Base-by-base conservation (phyloP, 2,329 filamentous ascomycete genomes). In the Geosmithia putterillii region DNA sequence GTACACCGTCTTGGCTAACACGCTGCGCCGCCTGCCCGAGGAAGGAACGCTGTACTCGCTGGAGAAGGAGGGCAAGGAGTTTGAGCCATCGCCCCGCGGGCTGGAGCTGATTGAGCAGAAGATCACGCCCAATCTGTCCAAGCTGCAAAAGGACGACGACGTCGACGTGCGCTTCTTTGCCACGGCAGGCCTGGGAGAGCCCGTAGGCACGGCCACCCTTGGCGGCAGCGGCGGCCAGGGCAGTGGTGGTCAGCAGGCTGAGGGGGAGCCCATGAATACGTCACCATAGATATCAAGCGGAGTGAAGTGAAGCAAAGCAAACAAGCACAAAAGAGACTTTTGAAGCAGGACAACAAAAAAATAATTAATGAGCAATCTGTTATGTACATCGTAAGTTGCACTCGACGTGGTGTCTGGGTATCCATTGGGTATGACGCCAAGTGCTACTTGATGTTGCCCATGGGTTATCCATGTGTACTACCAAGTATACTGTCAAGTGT, bases 101-200 rank as follows among this genome's bases (percentile, higher is more conserved):
- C 76, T 81, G 54, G 81, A 89, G 55, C 73, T 95, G 51, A 92
- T 95, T 57, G 81, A 87, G 62, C 79, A 86, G 64, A 82, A 86
- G 57, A 82, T 96, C 58, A 67, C 95, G 57, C 89, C 90, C 21
- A 90, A 87, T 60, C 69, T 98, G 54, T 85, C 90, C 70, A 95
- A 95, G 71, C 73, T 98, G 57, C 89, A 95, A 71, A 85, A 90
- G 67, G 92, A 98, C 60, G 86, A 94, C 52, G 92, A 98, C 67
- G 90, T 96, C 53, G 92, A 98, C 67, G 92, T 98, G 57, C 81
- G 92, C 63, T 98, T 90, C 71, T 98, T 95, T 67, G 92, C 92
- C 50, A 94, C 88, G 48, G 94, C 86, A 50, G 90, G 92, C 41
- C 82, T 83, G 47, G 79, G 76, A 62, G 67, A 65, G 42, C 72